Evolutionary conservation across 805 yeast species (phyloP), one percentile per base, ranked within the genome.

Genomic region (Wickerhamomyces sydowiorum): DNA sequence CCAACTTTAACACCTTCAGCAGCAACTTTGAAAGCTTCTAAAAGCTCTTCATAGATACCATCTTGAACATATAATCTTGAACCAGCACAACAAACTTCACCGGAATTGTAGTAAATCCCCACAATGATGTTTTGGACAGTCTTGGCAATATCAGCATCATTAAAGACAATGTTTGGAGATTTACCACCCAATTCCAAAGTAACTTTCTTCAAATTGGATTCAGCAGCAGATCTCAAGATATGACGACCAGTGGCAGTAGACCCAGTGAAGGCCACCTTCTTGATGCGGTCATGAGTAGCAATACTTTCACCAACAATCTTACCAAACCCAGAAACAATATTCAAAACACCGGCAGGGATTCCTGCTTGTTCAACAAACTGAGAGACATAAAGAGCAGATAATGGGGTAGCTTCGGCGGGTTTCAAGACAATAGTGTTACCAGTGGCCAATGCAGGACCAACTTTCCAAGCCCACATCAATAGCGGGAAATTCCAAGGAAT

Each of bases 401-500:
- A 73, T 43, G 96, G 96, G 42, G 97, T 90, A 47, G 88, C 76
- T 71, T 88, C 96, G 43, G 97, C 95, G 33, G 95, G 76, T 72
- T 90, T 90, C 67, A 90, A 69, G 37, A 90, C 93, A 52, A 86
- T 75, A 42, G 89, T 78, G 75, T 88, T 87, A 68, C 96, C 96
- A 41, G 95, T 78, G 43, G 95, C 95, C 51, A 89, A 65, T 43
- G 95, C 95, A 37, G 97, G 96, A 45, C 90, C 96, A 47, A 90
- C 70, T 67, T 90, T 90, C 97, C 97, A 90, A 23, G 95, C 72
- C 72, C 88, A 84, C 93, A 90, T 89, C 62, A 87, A 75, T 54
- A 90, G 67, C 49, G 97, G 97, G 79, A 88, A 90, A 71, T 90
- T 90, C 97, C 97, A 90, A 54, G 97, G 96, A 52, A 90, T 89